Evolutionary conservation across 164 flowering plant species (phyloP).

Genomic region (Protea cynaroides): DNA sequence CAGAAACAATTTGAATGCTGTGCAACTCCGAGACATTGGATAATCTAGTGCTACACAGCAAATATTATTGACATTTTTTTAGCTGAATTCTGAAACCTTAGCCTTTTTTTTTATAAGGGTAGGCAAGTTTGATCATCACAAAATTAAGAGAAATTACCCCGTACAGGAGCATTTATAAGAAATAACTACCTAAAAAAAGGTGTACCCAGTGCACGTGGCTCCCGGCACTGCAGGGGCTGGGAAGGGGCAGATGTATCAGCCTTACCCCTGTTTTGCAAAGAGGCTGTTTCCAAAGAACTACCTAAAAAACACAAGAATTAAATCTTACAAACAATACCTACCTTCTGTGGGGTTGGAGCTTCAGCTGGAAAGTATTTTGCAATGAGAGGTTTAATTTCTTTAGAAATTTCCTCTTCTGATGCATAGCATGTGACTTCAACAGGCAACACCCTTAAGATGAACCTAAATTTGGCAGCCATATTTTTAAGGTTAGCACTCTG

Average conservation of each 20-base stretch:
- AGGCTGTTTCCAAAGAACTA: no score
- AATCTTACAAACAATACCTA: slow-evolving; percentile 38
- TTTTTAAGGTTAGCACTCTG: background rate
- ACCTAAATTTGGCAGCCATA: slow-evolving; percentile 35
- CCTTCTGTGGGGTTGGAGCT: slow-evolving; percentile 56
- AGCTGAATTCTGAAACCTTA: no score
- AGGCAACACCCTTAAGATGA: slow-evolving; percentile 77
- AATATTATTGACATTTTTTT: no score
- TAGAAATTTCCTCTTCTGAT: slow-evolving; percentile 85
- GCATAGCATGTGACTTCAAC: slow-evolving; percentile 88
- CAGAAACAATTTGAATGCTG: no score
- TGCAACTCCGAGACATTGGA: no score
- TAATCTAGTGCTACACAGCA: no score
- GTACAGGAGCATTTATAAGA: no score
- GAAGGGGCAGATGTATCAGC: no score
- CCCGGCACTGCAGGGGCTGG: no score
- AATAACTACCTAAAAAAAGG: background rate
- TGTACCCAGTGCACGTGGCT: no score
- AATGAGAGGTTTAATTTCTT: slow-evolving; percentile 69
- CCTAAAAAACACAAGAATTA: background rate
- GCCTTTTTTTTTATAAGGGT: no score
- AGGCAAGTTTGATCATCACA: background rate
- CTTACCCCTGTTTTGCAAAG: no score
- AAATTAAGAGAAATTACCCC: background rate
- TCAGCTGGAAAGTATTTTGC: slow-evolving; percentile 63